Evolutionary conservation across 768 basidiomycete genomes (phyloP), one percentile per base, ranked within the genome.

Genomic region (Paxillus rubicundulus): DNA sequence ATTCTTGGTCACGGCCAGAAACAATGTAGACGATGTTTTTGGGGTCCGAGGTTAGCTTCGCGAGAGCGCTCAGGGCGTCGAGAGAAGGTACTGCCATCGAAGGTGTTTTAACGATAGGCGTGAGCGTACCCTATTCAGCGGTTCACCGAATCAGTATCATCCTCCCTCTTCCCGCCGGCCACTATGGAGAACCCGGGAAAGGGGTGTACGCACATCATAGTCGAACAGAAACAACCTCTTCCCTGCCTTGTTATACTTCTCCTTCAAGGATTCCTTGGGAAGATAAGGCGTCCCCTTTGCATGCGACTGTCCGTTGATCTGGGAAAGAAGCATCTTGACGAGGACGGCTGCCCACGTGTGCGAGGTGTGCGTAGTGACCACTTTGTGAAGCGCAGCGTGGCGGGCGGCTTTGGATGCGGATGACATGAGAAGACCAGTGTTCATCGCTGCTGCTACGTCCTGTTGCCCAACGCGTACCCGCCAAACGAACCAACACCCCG

Each of bases 11-110:
- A 27, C 96, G 91, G 1, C 96, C 96, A 0, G 94, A 97, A 68
- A 99, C 97, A 70, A 99, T 93, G 74, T 93, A 98, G 49, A 98
- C 94, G 39, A 97, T 59, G 70, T 99, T 99, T 63, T 77, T 77
- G 20, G 95, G 91, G 69, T 98, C 95, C 14, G 75, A 72, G 1
- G 87, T 73, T 33, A 99, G 80, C 52, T 75, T 75, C 48, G 80
- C 70, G 52, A 99, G 85, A 0, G 90, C 89, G 47, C 77, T 74
- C 39, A 95, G 80, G 3, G 95, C 86, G 17, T 78, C 76, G 6
- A 78, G 68, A 1, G 92, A 87, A 0, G 96, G 96, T 2, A 85
- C 71, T 3, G 96, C 96, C 75, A 88, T 87, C 45, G 87, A 84
- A 0, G 96, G 96, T 14, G 82, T 83, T 75, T 93, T 96, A 68